Percentiles rank a stretch among this genome's conserved stretches.
These are phyloP conservation scores for Diaporthe citrichinensis DNA, from an alignment of 2,329 filamentous ascomycete species.

Conservation along the genomic window DNA sequence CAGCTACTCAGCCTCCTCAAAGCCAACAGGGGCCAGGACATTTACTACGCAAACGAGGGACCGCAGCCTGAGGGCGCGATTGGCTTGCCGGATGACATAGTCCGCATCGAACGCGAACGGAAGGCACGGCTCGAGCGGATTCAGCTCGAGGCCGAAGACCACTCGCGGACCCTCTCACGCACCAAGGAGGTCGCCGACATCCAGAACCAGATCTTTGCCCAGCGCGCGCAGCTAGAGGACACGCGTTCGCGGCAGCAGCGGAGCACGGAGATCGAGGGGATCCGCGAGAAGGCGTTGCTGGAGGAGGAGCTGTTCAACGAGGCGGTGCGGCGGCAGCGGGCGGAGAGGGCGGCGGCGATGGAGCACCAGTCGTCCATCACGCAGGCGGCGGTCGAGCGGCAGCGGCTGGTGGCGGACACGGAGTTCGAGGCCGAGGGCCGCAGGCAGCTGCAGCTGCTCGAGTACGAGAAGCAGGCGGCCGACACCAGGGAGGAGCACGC, in stretches of 20 bases:
- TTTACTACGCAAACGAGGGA: constrained; percentile 68
- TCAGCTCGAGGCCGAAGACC: constrained; percentile 63
- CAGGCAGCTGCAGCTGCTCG: constrained; percentile 59
- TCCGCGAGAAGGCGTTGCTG: constrained; percentile 60
- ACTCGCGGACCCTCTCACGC: constrained; percentile 61
- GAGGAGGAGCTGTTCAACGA: constrained; percentile 61
- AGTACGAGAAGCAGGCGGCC: constrained; percentile 64
- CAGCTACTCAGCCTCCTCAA: constrained; percentile 64
- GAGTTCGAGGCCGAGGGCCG: constrained; percentile 62
- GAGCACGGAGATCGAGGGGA: constrained; percentile 59
- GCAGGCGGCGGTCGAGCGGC: constrained; percentile 60
- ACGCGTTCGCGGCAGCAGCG: constrained; percentile 62
- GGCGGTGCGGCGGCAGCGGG: constrained; percentile 53
- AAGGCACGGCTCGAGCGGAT: constrained; percentile 61
- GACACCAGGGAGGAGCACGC: constrained; percentile 63
- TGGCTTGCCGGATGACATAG: constrained; percentile 66
- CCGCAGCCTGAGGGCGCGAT: constrained; percentile 67
- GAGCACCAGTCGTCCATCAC: constrained; percentile 63
- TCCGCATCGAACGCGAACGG: constrained; percentile 64
- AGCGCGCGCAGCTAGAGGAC: constrained; percentile 67
- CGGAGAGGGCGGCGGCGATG: constrained; percentile 54
- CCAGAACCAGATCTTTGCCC: constrained; percentile 64
- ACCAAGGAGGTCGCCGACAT: constrained; percentile 66
- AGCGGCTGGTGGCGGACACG: constrained; percentile 60
- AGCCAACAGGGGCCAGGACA: constrained; percentile 66